phyloP scores from a whole-genome alignment of 768 basidiomycete species.

The Hygrocybe punicea region DNA sequence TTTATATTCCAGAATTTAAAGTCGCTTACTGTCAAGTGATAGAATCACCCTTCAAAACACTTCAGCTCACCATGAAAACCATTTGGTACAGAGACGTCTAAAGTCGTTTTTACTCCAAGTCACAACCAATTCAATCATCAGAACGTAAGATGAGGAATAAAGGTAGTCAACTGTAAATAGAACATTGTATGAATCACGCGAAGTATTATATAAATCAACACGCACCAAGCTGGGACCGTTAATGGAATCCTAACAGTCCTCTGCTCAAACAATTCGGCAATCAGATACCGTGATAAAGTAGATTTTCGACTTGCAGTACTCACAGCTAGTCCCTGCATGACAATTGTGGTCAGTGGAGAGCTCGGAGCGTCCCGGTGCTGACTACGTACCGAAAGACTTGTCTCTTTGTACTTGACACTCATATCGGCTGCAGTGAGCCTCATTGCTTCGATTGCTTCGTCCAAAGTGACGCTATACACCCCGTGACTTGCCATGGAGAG shows the following conservation, averaged over 20 bases:
- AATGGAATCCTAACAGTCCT: constrained; percentile 17
- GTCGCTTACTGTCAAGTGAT: too few relatives aligned
- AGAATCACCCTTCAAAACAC: too few relatives aligned
- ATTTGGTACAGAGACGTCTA: too few relatives aligned
- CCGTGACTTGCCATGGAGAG: constrained; percentile 91
- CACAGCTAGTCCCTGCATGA: constrained; percentile 55
- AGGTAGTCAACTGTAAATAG: too few relatives aligned
- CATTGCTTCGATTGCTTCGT: constrained; percentile 97
- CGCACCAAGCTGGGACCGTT: constrained; percentile 17
- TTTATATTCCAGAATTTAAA: too few relatives aligned
- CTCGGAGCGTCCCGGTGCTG: not conserved
- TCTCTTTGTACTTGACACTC: constrained; percentile 95
- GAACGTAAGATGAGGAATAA: too few relatives aligned
- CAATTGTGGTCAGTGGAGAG: not conserved
- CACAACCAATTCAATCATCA: too few relatives aligned
- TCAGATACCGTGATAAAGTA: not conserved
- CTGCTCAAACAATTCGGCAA: constrained; percentile 6
- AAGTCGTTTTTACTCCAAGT: too few relatives aligned
- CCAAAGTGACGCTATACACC: constrained; percentile 80
- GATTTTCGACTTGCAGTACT: constrained; percentile 20
- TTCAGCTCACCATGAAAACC: too few relatives aligned
- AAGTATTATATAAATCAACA: not conserved
- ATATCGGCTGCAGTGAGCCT: constrained; percentile 88
- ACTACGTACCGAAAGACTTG: constrained; percentile 73
- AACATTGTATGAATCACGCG: too few relatives aligned